Base-by-base conservation (phyloP, 2,329 filamentous ascomycete genomes). In the Pezicula rhizophila region DNA sequence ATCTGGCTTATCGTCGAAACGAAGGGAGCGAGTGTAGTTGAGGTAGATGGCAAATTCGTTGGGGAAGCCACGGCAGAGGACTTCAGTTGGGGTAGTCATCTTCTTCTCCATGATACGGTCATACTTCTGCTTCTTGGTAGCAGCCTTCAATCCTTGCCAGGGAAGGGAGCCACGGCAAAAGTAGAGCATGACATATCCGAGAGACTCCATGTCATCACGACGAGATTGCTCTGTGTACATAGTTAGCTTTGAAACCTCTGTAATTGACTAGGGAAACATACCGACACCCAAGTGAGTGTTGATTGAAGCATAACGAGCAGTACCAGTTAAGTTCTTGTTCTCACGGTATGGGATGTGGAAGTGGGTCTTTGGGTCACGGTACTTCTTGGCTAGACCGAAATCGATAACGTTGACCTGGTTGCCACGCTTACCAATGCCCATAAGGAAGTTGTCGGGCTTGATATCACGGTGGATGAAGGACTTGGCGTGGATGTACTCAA, bases 41-140 rank as follows among this genome's bases (percentile, higher is more conserved):
- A 99, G 81, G 72, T 99, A 99, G 71, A 97, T 97, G 76, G 92
- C 91, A 64, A 99, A 99, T 75, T 99, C 93, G 71, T 97, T 96
- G 63, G 93, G 93, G 78, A 99, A 97, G 60, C 93, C 93, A 70
- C 92, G 90, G 84, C 93, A 99, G 44, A 99, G 88, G 43, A 96
- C 91, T 74, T 99, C 92, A 61, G 92, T 97, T 8, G 93, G 91
- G 3, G 93, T 99, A 12, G 93, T 99, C 93, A 97, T 97, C 89
- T 99, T 99, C 85, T 99, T 99, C 80, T 99, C 93, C 92, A 97
- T 97, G 75, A 99, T 99, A 58, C 92, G 84, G 74, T 99, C 93
- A 68, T 99, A 97, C 78, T 99, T 99, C 77, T 97, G 92, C 85
- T 96, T 96, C 84, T 96, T 96, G 59, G 91, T 96, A 61, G 92